These are phyloP conservation scores for Blastocladiella emersonii DNA, from an alignment of 371 early-diverging fungal species.

Conservation along the genomic window DNA sequence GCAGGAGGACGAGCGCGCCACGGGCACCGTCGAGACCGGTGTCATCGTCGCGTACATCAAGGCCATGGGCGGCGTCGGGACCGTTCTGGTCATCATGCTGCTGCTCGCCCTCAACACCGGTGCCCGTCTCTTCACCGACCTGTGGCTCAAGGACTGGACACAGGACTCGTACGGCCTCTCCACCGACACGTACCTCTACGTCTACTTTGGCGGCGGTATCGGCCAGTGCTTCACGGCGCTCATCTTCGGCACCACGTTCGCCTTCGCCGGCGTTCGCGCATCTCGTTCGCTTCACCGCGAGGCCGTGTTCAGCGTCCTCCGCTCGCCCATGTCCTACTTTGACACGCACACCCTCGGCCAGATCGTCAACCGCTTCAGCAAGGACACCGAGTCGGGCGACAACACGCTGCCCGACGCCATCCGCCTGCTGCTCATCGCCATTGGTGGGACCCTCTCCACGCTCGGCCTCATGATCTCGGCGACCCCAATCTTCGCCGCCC, in stretches of 20 bases:
- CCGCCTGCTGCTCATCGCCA: constrained; percentile 33
- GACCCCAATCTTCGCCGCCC: constrained; percentile 37
- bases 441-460: constrained; percentile 41
- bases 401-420: constrained; percentile 50
- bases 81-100: background rate
- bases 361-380: constrained; percentile 71
- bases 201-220: constrained; percentile 10
- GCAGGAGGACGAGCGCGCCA: constrained; percentile 56
- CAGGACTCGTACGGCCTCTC: constrained; percentile 5
- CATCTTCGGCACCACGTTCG: background rate
- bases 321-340: constrained; percentile 66
- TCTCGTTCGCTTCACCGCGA: background rate
- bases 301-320: constrained; percentile 26
- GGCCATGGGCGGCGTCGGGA: constrained; percentile 15
- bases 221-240: background rate
- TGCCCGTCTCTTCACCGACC: constrained; percentile 8
- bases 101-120: constrained; percentile 7
- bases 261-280: background rate
- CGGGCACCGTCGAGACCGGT: constrained; percentile 53
- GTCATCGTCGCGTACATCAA: constrained; percentile 66
- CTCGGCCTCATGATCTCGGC: constrained; percentile 40
- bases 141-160: constrained; percentile 18
- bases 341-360: constrained; percentile 74
- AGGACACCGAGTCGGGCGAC: constrained; percentile 70
- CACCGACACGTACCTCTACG: constrained; percentile 6